Evolutionary conservation across 1,284 basidiomycete genomes (phyloP), one percentile per base, ranked within the genome.

Genomic region (Gomphus bonarii): DNA sequence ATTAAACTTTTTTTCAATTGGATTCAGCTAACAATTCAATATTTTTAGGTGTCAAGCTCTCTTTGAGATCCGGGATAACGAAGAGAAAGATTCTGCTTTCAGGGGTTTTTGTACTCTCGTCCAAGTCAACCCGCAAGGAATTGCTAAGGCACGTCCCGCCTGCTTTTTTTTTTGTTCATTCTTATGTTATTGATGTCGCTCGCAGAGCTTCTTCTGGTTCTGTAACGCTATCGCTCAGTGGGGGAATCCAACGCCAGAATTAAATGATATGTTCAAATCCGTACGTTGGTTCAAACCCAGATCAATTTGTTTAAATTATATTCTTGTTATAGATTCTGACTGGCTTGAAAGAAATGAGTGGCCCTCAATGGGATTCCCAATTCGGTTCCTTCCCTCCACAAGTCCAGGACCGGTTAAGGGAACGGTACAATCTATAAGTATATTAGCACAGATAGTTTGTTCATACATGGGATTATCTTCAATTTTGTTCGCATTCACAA

Each of bases 11-110:
- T n/a, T 1, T 16, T 36, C 9, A 68, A 43, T 36, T 63, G 59
- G 7, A 42, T 36, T 22, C 31, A 50, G 16, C 31, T 42, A 42
- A 54, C 4, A 11, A 47, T 22, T 18, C 2, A 2, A 14, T 53
- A 12, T 25, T 35, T 3, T 35, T 33, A 58, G 57, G 57, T 98
- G 95, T 71, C 89, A 93, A 64, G 94, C 95, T 8, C 73, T 99
- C 58, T 95, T 95, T 72, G 97, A 99, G 70, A 99, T 99, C 70
- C 89, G 97, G 64, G 97, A 99, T 69, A 99, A 99, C 67, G 95
- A 99, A 65, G 97, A 99, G 75, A 99, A 99, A 74, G 97, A 98
- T 68, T 97, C 93, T n/a, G 97, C 97, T 5, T 99, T 99, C 81
- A 79, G 94, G 59, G 97, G 97, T 1, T 81, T 99, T 65, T 99